Base-by-base conservation (phyloP, 164 flowering plant genomes). In the Stephania cephalantha region DNA sequence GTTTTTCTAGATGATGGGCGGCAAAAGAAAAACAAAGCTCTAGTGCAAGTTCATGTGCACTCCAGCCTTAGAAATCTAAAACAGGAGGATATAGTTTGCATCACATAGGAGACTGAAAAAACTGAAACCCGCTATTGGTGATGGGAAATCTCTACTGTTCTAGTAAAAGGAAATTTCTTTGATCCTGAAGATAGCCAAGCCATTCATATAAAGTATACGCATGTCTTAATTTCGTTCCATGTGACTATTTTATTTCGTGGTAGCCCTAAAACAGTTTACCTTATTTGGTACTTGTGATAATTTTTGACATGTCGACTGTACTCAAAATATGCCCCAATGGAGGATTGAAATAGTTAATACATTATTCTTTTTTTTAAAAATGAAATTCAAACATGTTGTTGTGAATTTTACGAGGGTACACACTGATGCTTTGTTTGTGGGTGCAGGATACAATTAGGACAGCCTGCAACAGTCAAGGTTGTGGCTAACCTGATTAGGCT, bases 391-490 rank as follows among this genome's bases (percentile, higher is more conserved):
- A 52, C 53, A 1, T 22, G 9, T 13, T 55, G 46, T 8, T 12
- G 25, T n/a, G 25, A 61, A 9, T 61, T 61, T n/a, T 50, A 48
- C 6, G 53, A 8, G 55, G 55, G 11, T 50, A 10, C 55, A 50
- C 7, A 9, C 25, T 50, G 15, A 72, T 46, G 18, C 45, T 52
- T 44, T 69, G 6, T 72, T 52, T 76, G 17, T 81, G 20, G 71
- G 18, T 74, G 72, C 84, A 96, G 99, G 81, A 96, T 94, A 78
- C 98, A 94, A 80, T 86, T 88, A 20, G 98, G 97, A 71, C 93
- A 90, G 86, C 98, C 99, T 76, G 91, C 99, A 69, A 94, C 98
- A 68, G 99, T 96, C 25, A 94, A 94, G 71, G 98, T 90, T 82
- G 94, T 97, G 79, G 97, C 99, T 65, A 96, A 91, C 81, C 88